Evolutionary conservation across 1,139 yeast genomes (phyloP).

Genomic region (Blastobotrys aristatus): DNA sequence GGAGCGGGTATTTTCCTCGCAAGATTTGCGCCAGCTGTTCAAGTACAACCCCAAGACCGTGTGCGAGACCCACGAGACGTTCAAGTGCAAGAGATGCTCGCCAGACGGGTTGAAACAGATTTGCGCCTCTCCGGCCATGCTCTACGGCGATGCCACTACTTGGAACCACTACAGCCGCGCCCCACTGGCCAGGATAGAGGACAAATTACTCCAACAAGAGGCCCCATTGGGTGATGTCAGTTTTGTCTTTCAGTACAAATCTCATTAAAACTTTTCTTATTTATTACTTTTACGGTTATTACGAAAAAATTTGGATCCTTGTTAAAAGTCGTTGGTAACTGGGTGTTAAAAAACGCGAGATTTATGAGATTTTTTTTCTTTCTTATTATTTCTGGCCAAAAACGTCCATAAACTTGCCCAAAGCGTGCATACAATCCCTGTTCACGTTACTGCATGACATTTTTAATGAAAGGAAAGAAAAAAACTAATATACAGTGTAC

Average conservation of each 20-base stretch:
- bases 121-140: constrained; percentile 73
- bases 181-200: constrained; percentile 63
- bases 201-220: constrained; percentile 71
- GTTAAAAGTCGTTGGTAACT: too few relatives aligned
- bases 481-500: too few relatives aligned
- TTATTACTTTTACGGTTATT: neutral
- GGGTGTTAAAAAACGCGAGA: neutral
- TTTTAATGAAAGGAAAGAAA: too few relatives aligned
- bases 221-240: constrained; percentile 62
- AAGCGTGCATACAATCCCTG: too few relatives aligned
- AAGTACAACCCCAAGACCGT: constrained; percentile 60
- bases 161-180: constrained; percentile 86
- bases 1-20: constrained; percentile 83
- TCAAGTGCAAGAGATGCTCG: constrained; percentile 75
- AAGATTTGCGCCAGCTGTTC: constrained; percentile 70
- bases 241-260: constrained; percentile 88
- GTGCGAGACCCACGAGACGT: constrained; percentile 93
- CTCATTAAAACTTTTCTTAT: constrained; percentile 45
- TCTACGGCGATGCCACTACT: constrained; percentile 95
- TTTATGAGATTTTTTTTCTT: neutral
- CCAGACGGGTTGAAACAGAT: constrained; percentile 55
- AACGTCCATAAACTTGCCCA: too few relatives aligned
- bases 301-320: too few relatives aligned
- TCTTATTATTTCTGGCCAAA: too few relatives aligned
- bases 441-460: too few relatives aligned